A percentile compares a stretch with the other conserved stretches of the same genome.
These are phyloP conservation scores for Aspergillus floridensis DNA, from an alignment of 2,329 filamentous ascomycete genomes.

Conservation along the genomic window DNA sequence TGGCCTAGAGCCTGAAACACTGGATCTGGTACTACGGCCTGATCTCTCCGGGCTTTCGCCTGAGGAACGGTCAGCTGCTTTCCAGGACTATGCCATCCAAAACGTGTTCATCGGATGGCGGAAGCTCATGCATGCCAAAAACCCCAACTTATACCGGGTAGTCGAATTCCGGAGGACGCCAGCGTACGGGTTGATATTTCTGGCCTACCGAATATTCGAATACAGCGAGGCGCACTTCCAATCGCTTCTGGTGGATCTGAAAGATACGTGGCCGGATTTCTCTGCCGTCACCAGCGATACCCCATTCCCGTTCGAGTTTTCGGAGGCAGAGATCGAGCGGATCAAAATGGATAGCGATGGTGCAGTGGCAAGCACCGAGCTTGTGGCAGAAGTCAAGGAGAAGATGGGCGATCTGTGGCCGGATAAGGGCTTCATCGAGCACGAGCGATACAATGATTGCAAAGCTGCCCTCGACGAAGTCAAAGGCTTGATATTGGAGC, in stretches of 20 bases:
- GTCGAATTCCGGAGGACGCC: slow-evolving; percentile 25
- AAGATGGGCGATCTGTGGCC: slow-evolving; percentile 28
- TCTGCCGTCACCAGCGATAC: slow-evolving; percentile 17
- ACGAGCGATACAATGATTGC: slow-evolving; percentile 28
- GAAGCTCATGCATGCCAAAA: slow-evolving; percentile 29
- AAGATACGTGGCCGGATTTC: slow-evolving; percentile 25
- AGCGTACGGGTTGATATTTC: slow-evolving; percentile 29
- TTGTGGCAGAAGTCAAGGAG: slow-evolving; percentile 25
- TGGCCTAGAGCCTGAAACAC: slow-evolving; percentile 28
- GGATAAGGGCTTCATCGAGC: slow-evolving; percentile 29
- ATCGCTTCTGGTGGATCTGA: slow-evolving; percentile 30
- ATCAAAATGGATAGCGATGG: slow-evolving; percentile 28
- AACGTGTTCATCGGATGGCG: slow-evolving; percentile 28
- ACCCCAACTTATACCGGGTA: slow-evolving; percentile 23
- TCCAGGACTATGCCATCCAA: slow-evolving; percentile 25
- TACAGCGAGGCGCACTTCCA: neutral
- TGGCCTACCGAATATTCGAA: slow-evolving; percentile 28
- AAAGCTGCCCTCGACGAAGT: slow-evolving; percentile 25
- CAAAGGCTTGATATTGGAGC: slow-evolving; percentile 24
- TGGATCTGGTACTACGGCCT: slow-evolving; percentile 22
- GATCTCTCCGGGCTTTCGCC: too few relatives aligned
- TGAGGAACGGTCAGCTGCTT: slow-evolving; percentile 14
- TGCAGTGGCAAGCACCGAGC: slow-evolving; percentile 26
- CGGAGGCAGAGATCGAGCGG: slow-evolving; percentile 21
- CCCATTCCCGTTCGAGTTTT: slow-evolving; percentile 28